Base-by-base conservation (phyloP, 2,329 filamentous ascomycete genomes). In the Pezicula radicicola region DNA sequence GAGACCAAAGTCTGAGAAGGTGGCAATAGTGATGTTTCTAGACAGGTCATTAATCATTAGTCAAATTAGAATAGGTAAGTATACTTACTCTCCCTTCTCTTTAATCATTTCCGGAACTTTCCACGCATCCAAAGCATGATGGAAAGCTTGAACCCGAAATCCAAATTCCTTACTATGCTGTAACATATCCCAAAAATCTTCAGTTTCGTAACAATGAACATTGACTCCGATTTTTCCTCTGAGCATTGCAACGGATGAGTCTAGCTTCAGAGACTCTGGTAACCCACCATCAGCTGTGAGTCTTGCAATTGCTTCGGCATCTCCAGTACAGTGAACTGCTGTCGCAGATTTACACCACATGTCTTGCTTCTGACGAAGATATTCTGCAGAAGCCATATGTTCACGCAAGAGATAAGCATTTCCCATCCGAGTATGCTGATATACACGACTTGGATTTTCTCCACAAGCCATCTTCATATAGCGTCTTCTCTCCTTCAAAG, bases 401-500 rank as follows among this genome's bases (percentile, higher is more conserved):
- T 70, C 61, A 4, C 73, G 63, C 36, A 75, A 63, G 13, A 68
- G 59, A 61, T 65, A 75, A 1, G 70, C 68, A 51, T 70, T 68
- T 2, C 70, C 72, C 62, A 74, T 70, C 19, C 72, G 66, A 3
- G 66, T 70, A 46, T 73, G 69, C 4, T 60, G 60, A 55, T 74
- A 73, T 1, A 65, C 52, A 0, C 52, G 33, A 51, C 67, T 70
- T n/a, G 72, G 72, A 53, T 76, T 76, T 58, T 75, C 74, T 8
- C 74, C 74, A 54, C 72, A 72, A 1, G 73, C 74, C 68, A 75
- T 72, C 58, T 76, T 76, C 65, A 76, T 70, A 55, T 73, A 75
- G 25, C 64, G 53, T 45, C 63, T 55, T 45, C 70, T 64, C 21
- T 70, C 61, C 6, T 55, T 51, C 12, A 54, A 19, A 1, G 67